Percentiles rank a stretch among this genome's conserved stretches.
Evolutionary conservation across 2,329 filamentous ascomycete genomes (phyloP).

Genomic region (Ceratocystis albifundus): DNA sequence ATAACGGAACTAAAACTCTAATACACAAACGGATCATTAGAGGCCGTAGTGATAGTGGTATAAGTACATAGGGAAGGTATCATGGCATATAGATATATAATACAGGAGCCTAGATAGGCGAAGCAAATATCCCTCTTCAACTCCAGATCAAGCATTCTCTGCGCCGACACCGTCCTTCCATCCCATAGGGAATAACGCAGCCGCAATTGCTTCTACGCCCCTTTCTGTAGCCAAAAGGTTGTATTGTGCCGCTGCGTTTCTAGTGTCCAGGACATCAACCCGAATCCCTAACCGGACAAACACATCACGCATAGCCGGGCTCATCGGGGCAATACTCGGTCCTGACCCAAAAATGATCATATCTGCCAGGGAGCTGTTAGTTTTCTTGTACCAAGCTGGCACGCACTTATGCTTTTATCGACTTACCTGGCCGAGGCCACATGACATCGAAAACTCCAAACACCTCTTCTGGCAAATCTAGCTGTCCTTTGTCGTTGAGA

Average conservation of each 20-base stretch:
- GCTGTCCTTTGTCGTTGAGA: constrained; percentile 67
- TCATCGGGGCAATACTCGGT: constrained; percentile 60
- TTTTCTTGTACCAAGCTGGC: neutral
- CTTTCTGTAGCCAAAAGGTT: constrained; percentile 92
- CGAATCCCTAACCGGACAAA: constrained; percentile 71
- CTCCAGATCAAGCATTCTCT: constrained; percentile 5
- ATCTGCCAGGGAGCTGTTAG: constrained; percentile 41
- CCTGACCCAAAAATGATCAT: constrained; percentile 83
- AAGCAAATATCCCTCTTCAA: neutral
- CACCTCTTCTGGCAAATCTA: constrained; percentile 57
- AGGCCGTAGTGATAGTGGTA: neutral
- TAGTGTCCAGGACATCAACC: constrained; percentile 80
- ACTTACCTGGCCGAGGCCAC: constrained; percentile 79
- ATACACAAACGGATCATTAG: neutral
- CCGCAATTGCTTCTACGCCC: constrained; percentile 72
- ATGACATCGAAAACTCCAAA: constrained; percentile 67
- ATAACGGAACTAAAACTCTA: neutral
- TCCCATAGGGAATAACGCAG: constrained; percentile 74
- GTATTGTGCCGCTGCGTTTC: constrained; percentile 88
- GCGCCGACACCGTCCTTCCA: constrained; percentile 55
- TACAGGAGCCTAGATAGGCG: too few species aligned
- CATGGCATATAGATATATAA: too few species aligned
- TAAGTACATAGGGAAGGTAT: neutral
- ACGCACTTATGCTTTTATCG: constrained; percentile 7
- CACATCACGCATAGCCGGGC: constrained; percentile 57